Conservation (phyloP, 2,329 filamentous ascomycete genomes). For the Aspergillus versicolor region DNA sequence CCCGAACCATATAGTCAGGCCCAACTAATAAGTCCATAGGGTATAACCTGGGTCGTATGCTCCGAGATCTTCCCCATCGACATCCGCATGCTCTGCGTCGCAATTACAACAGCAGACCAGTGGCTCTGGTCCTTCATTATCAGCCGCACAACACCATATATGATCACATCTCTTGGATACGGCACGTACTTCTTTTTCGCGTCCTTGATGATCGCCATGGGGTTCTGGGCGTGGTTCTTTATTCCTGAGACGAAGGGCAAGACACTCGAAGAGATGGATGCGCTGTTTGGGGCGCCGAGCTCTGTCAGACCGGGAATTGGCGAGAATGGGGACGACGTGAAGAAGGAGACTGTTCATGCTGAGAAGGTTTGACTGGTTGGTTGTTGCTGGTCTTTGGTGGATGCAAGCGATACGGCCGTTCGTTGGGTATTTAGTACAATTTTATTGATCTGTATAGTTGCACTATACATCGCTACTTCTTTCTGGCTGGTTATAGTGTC, state of each 20-base stretch:
- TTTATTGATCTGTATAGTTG: too few relatives aligned
- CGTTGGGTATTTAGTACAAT: too few relatives aligned
- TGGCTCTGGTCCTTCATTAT: slow-evolving; percentile 74
- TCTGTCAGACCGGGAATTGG: background rate
- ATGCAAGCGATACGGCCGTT: too few relatives aligned
- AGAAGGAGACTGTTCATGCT: background rate
- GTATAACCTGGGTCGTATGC: slow-evolving; percentile 69
- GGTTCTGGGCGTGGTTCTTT: slow-evolving; percentile 25
- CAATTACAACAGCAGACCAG: slow-evolving; percentile 62
- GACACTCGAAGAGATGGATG: slow-evolving; percentile 30
- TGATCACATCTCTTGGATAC: slow-evolving; percentile 43
- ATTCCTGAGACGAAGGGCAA: slow-evolving; percentile 32
- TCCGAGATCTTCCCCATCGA: slow-evolving; percentile 67
- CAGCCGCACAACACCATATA: slow-evolving; percentile 63
- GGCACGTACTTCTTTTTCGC: slow-evolving; percentile 25
- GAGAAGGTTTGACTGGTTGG: background rate
- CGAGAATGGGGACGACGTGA: background rate
- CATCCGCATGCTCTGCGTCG: slow-evolving; percentile 64
- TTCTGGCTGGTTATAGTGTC: too few relatives aligned
- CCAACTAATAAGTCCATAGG: slow-evolving; percentile 30
- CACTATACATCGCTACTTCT: too few relatives aligned
- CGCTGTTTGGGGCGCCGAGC: slow-evolving; percentile 17
- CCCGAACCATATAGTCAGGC: too few relatives aligned
- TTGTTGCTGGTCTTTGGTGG: too few relatives aligned
- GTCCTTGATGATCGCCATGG: slow-evolving; percentile 11